Evolutionary conservation across 2,329 filamentous ascomycete species (phyloP), one percentile per base, ranked within the genome.

Genomic region (Pseudohalonectria lignicola): DNA sequence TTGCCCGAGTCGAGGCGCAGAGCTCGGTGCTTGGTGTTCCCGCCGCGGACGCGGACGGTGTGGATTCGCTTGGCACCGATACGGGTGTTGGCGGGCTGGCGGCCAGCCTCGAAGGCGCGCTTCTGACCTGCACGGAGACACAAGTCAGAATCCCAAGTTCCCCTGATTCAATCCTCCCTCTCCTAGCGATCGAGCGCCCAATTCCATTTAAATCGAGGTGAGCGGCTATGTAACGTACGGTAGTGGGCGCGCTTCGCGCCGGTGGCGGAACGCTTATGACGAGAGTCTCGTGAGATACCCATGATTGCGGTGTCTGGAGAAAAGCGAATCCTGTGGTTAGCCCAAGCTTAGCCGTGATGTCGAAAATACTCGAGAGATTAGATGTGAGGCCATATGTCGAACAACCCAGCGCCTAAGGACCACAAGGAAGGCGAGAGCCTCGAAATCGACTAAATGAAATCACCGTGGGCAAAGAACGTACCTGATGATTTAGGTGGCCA

Each of bases 281-380:
- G 87, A 69, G 87, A 94, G 76, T 96, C 90, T 76, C 92, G 86
- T 73, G 90, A 95, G 76, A 98, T 96, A 98, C 92, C 85, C 84
- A 90, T 90, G 74, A 81, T 85, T 83, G 79, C 80, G 71, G 72
- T 74, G 73, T 74, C 74, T 81, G 66, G 51, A 57, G 51, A 40
- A 23, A 21, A 28, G 31, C 1, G 16, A 23, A 20, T 12, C 12
- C 15, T 3, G 10, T 9, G n/a, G 10, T 31, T 30, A n/a, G 12
- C 12, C 5, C 13, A 31, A 18, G n/a, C 16, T 31, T 18, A 18
- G 11, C 11, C 16, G 3, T 15, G 9, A 17, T 13, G 29, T n/a
- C 29, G 12, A 9, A n/a, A 31, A 31, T n/a, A 16, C 12, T n/a
- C n/a, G 15, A 16, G 29, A 31, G n/a, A 31, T 16, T 6, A 12